Evolutionary conservation across 208 protist species (phyloP), one percentile per base, ranked within the genome.

Genomic region (Leishmania amazonensis): DNA sequence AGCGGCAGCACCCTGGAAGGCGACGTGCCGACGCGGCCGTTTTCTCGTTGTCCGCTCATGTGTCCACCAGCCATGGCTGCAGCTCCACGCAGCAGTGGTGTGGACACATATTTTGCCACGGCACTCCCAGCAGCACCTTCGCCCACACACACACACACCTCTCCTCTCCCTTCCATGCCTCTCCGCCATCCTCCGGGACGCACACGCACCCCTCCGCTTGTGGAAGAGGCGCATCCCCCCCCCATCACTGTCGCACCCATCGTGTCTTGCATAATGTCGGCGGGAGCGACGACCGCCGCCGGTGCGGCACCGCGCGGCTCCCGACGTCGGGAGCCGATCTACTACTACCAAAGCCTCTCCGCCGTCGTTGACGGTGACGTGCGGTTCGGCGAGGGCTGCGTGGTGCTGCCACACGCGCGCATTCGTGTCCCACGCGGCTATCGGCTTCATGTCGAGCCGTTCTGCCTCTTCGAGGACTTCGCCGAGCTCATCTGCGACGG

Each of bases 391-490:
- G 71, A 85, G 24, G 87, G 91, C 28, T 94, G 91, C 64, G 85
- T 92, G 47, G 88, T 92, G 24, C 87, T 90, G 35, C 85, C 85
- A 1, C 81, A 87, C 71, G 91, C 87, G 6, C 85, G 85, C 71
- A 86, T 94, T 42, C 42, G 31, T 68, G 90, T 87, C 9, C 53
- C 80, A 9, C 45, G 57, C 13, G 83, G 78, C 1, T 53, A 40
- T 19, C 19, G 42, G 7, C 85, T 92, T 42, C 38, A 78, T 45
- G 83, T 93, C 70, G 85, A 79, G 0, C 75, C 78, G 40, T 91
- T 88, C 81, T 89, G 83, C 64, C 78, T 92, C 40, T 51, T 93
- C 35, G 89, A 89, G 51, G 89, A 93, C 75, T 85, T 88, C 53
- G 81, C 87, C 31, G 77, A 77, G 38, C 82, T 93, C 51, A 47